Conservation (phyloP, 768 basidiomycete species). For the Leccinum aurantiacum region DNA sequence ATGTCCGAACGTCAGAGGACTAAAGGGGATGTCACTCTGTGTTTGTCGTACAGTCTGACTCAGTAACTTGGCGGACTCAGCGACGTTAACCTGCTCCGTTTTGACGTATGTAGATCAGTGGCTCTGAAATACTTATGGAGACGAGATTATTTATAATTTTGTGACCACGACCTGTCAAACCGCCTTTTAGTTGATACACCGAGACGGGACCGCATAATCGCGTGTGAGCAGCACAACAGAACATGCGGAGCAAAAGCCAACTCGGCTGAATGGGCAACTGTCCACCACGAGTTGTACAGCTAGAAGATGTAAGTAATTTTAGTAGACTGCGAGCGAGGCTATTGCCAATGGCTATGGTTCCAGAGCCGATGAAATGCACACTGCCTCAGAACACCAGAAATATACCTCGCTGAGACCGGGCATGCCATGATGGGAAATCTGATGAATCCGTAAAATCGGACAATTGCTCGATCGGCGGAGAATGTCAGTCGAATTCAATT, state of each 20-base stretch:
- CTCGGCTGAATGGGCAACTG: background rate
- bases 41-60: background rate
- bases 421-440: background rate
- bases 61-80: background rate
- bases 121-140: background rate
- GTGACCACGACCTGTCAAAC: background rate
- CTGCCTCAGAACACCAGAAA: constrained; percentile 6
- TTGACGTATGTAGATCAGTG: background rate
- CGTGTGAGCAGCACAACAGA: background rate
- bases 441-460: background rate
- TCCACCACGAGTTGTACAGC: background rate
- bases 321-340: background rate
- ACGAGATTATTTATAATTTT: background rate
- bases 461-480: constrained; percentile 14
- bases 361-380: background rate
- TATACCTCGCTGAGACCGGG: background rate
- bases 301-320: background rate
- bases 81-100: background rate
- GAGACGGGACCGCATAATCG: constrained; percentile 16
- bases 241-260: background rate
- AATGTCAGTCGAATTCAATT: background rate
- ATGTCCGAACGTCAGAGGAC: constrained; percentile 24
- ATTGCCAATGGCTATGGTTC: background rate
- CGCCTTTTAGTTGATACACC: constrained; percentile 9
- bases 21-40: constrained; percentile 5